Conservation (phyloP, 2,329 filamentous ascomycete genomes). For the Penicillium sp. region DNA sequence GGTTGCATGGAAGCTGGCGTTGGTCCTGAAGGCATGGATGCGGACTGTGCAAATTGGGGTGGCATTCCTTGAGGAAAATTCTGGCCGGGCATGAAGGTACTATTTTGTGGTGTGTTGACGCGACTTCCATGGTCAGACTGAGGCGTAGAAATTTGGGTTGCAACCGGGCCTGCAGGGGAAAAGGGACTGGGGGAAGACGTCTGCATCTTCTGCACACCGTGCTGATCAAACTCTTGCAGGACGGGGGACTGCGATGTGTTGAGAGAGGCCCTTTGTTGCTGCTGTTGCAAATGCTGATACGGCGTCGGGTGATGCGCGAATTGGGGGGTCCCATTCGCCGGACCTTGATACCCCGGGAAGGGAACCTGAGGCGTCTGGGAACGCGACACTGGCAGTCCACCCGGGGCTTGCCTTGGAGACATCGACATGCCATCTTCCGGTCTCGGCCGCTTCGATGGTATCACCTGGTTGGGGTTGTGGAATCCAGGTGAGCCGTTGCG, state of each 20-base stretch:
- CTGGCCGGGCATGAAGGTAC: constrained; percentile 58
- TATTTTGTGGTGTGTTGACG: constrained; percentile 67
- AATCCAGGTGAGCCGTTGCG: constrained; percentile 79
- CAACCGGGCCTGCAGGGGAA: constrained; percentile 69
- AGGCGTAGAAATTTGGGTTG: constrained; percentile 68
- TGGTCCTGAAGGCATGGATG: constrained; percentile 37
- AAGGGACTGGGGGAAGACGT: constrained; percentile 92
- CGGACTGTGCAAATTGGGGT: constrained; percentile 40
- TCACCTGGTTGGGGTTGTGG: constrained; percentile 72
- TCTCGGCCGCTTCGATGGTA: constrained; percentile 83
- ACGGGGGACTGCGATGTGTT: constrained; percentile 92
- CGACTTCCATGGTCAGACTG: constrained; percentile 68
- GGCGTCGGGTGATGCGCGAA: constrained; percentile 59
- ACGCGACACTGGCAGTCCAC: constrained; percentile 74
- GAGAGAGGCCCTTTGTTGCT: constrained; percentile 66
- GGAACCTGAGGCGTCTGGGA: constrained; percentile 83
- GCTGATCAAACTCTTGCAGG: constrained; percentile 66
- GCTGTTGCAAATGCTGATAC: constrained; percentile 68
- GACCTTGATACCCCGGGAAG: constrained; percentile 67
- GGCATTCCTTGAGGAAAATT: constrained; percentile 37
- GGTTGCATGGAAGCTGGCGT: constrained; percentile 41
- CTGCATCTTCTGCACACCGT: constrained; percentile 74
- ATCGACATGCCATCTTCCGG: constrained; percentile 81
- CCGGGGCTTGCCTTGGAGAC: constrained; percentile 72
- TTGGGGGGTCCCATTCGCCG: constrained; percentile 59